Evolutionary conservation across 1,284 basidiomycete genomes (phyloP), one percentile per base, ranked within the genome.

Genomic region (Ceratobasidium theobromae): DNA sequence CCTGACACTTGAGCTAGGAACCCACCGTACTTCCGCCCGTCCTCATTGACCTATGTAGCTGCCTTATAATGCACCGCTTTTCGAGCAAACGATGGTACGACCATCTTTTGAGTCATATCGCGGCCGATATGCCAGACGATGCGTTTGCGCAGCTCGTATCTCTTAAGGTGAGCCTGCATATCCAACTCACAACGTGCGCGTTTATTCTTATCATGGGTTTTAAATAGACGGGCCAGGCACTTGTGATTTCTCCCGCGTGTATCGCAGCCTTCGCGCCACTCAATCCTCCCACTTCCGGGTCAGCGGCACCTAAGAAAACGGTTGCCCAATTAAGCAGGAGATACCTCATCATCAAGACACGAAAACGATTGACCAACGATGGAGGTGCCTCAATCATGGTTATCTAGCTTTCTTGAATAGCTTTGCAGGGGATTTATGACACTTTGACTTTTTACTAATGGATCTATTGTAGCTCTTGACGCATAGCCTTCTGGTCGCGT

Each of bases 31-130:
- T 90, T 0, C 88, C 87, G 0, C 79, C 86, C 0, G 82, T 86
- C 0, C 75, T 90, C 0, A 78, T 89, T 3, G 88, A 89, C 70
- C 77, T 91, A 0, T 89, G 86, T 54, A 81, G 81, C 0, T 77
- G 89, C 0, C 76, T 84, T 0, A 81, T 90, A 11, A 71, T 88
- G 4, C 88, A 89, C 69, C 79, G 87, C 0, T 90, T 90, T 74
- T 87, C 86, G 0, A 89, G 87, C 0, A 85, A 86, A 0, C 77
- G 84, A 0, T 89, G 88, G 88, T 87, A 85, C 82, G 79, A 84
- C 0, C 87, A 89, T 69, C 74, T 90, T 0, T 76, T 80, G 1
- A 81, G 85, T 35, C 88, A 89, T 70, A 84, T 89, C 3, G 84
- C 86, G 0, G 84, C 85, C 0, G 81, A 86, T 68, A 79, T 87